These are phyloP conservation scores for Tulasnella sp. DNA, from an alignment of 768 basidiomycete genomes.

Conservation along the genomic window DNA sequence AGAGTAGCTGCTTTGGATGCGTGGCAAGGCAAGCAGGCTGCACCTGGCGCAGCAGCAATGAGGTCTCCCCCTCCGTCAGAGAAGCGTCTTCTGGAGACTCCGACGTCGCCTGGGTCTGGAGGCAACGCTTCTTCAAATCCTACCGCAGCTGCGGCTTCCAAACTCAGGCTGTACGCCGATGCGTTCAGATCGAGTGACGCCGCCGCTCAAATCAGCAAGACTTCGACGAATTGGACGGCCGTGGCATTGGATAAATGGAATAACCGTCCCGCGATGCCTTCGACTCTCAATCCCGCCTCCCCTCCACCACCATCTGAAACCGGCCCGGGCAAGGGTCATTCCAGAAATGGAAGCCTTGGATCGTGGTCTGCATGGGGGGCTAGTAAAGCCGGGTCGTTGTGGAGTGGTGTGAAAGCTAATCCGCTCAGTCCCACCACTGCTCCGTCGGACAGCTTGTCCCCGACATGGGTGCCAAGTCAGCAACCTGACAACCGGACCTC, in stretches of 20 bases:
- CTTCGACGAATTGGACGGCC: slow-evolving; percentile 19
- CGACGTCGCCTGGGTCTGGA: neutral
- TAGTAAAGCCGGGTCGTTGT: neutral
- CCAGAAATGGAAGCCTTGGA: slow-evolving; percentile 2
- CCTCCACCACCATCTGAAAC: neutral
- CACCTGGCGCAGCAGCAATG: neutral
- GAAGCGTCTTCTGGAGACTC: neutral
- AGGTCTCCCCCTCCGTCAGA: neutral
- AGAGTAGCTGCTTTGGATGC: neutral
- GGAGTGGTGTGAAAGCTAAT: neutral
- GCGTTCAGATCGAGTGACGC: slow-evolving; percentile 19
- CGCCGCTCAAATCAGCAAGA: slow-evolving; percentile 19
- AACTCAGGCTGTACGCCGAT: slow-evolving; percentile 16
- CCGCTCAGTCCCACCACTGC: neutral
- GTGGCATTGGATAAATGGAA: slow-evolving; percentile 13
- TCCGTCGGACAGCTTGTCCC: neutral
- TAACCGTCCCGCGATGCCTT: neutral
- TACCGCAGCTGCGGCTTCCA: neutral
- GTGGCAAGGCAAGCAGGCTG: neutral
- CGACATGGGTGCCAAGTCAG: neutral
- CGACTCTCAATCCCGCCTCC: neutral
- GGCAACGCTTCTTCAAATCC: neutral
- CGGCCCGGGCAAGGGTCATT: neutral
- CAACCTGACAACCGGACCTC: slow-evolving; percentile 4
- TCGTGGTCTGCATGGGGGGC: slow-evolving; percentile 4